These are phyloP conservation scores for Lactarius evosmus DNA, from an alignment of 768 basidiomycete species.

Conservation along the genomic window DNA sequence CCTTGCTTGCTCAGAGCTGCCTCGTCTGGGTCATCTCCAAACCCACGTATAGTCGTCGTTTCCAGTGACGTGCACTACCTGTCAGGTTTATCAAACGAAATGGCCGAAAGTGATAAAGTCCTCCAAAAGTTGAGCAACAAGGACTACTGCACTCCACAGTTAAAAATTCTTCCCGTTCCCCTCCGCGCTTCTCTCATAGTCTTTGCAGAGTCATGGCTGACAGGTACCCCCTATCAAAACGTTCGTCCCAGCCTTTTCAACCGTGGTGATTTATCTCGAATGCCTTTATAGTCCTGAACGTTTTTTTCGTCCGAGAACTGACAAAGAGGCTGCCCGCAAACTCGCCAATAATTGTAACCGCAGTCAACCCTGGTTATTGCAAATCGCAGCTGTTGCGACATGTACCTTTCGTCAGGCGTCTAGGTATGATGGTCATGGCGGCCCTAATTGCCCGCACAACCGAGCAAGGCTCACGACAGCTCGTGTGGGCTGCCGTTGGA, in stretches of 20 bases:
- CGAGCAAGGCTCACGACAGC: slow-evolving; percentile 20
- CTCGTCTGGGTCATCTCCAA: slow-evolving; percentile 13
- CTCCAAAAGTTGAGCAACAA: slow-evolving; percentile 15
- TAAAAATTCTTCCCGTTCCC: background rate
- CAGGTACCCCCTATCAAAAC: slow-evolving; percentile 21
- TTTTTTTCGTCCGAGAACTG: slow-evolving; percentile 24
- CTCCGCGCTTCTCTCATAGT: background rate
- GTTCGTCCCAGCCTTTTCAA: slow-evolving; percentile 3
- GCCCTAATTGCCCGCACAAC: slow-evolving; percentile 9
- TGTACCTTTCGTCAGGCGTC: background rate
- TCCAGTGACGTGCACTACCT: slow-evolving; percentile 21
- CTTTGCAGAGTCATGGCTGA: slow-evolving; percentile 13
- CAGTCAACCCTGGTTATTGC: slow-evolving; percentile 25
- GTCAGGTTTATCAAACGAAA: slow-evolving; percentile 2
- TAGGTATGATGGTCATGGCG: background rate
- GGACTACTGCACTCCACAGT: slow-evolving; percentile 18
- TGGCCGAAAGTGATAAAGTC: slow-evolving; percentile 11
- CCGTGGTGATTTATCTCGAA: background rate
- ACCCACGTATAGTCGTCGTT: slow-evolving; percentile 24
- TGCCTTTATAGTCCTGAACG: slow-evolving; percentile 13
- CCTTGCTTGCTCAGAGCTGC: slow-evolving; percentile 22
- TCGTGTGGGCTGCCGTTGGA: slow-evolving; percentile 24
- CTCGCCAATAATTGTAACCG: slow-evolving; percentile 23
- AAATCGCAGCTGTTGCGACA: slow-evolving; percentile 16
- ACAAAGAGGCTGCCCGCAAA: slow-evolving; percentile 22